Conservation (phyloP, 495 filamentous ascomycete species). For the Daldinia decipiens region DNA sequence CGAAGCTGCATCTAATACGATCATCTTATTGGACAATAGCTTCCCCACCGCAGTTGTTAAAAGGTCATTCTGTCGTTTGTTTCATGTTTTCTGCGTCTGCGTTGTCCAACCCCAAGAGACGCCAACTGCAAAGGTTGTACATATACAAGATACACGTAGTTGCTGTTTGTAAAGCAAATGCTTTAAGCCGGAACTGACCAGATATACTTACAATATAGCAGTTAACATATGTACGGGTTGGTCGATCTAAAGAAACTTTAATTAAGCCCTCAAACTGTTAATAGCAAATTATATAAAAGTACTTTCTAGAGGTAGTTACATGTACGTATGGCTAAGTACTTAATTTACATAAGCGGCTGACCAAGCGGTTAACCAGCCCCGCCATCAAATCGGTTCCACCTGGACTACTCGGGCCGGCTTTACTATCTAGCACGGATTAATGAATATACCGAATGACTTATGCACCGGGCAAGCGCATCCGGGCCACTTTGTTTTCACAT, state of each 20-base stretch:
- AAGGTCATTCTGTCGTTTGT: slow-evolving; percentile 35
- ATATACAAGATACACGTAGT: neutral
- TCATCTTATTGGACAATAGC: slow-evolving; percentile 25
- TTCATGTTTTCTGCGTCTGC: slow-evolving; percentile 36
- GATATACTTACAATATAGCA: too few species aligned
- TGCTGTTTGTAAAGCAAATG: too few species aligned
- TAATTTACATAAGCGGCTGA: too few species aligned
- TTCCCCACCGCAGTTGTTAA: slow-evolving; percentile 28
- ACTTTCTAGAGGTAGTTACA: too few species aligned
- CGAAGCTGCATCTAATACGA: slow-evolving; percentile 1
- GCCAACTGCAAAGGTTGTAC: neutral
- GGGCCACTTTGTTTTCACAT: too few species aligned
- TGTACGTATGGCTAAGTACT: too few species aligned
- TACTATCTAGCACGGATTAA: neutral
- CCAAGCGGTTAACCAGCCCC: too few species aligned
- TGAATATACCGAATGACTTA: neutral
- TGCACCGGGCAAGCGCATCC: neutral
- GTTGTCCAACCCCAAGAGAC: slow-evolving; percentile 21
- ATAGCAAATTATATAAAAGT: too few species aligned
- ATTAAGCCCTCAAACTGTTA: too few species aligned
- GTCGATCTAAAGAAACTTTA: too few species aligned
- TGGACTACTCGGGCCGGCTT: neutral
- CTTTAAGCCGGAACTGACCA: neutral
- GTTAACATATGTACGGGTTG: too few species aligned
- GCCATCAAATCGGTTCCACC: too few species aligned